These are phyloP conservation scores for Zygoascus biomembranicola DNA, from an alignment of 805 yeast genomes.

Conservation along the genomic window DNA sequence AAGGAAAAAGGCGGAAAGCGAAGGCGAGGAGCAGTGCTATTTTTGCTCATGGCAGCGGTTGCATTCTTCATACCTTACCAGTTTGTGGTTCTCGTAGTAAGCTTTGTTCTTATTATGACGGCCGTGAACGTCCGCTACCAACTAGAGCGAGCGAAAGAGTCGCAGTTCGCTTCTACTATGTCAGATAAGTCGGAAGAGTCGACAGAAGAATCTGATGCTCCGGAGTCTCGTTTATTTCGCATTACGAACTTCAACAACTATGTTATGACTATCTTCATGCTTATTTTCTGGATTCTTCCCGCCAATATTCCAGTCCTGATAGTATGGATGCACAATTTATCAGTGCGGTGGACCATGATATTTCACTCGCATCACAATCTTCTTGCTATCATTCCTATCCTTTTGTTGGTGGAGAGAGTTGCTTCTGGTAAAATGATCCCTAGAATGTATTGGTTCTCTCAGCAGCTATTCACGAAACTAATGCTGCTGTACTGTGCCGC, in stretches of 20 bases:
- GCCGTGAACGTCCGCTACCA: conserved; percentile 27
- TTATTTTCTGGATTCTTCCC: conserved; percentile 74
- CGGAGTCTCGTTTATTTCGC: background rate
- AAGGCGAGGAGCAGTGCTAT: background rate
- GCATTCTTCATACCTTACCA: conserved; percentile 72
- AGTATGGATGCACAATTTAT: conserved; percentile 74
- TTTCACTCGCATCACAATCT: conserved; percentile 86
- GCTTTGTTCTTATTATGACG: conserved; percentile 49
- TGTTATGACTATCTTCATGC: conserved; percentile 51
- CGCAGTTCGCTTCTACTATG: no score
- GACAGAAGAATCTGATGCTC: conserved; percentile 9
- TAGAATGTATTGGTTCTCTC: conserved; percentile 17
- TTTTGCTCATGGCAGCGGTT: conserved; percentile 36
- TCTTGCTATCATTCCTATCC: conserved; percentile 66
- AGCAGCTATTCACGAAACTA: conserved; percentile 24
- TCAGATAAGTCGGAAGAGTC: background rate
- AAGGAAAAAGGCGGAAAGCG: background rate
- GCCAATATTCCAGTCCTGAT: conserved; percentile 68
- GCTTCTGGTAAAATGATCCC: conserved; percentile 44
- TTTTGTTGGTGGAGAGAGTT: conserved; percentile 49
- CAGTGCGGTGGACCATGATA: conserved; percentile 53
- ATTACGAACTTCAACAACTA: conserved; percentile 41
- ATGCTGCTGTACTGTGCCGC: conserved; percentile 45
- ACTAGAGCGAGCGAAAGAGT: background rate
- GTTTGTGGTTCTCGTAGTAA: conserved; percentile 57